phyloP scores from a whole-genome alignment of 1,139 yeast genomes.

The Meyerozyma smithsonii region DNA sequence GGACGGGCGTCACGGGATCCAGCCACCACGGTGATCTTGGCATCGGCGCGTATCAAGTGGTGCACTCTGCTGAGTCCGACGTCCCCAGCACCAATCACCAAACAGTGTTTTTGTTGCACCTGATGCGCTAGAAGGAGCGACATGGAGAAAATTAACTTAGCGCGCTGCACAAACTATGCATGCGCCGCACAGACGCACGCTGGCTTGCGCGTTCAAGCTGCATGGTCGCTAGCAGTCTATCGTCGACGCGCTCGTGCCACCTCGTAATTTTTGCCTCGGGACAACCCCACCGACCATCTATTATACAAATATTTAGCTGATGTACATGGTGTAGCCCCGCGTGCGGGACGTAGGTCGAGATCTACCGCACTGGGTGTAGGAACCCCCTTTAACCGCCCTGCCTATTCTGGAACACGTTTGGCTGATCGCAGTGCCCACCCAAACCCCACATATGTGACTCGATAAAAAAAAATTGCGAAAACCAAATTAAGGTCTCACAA shows the following conservation, averaged over 20 bases:
- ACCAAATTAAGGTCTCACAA: not conserved
- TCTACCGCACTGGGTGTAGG: too few relatives aligned
- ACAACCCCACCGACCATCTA: too few relatives aligned
- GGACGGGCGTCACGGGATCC: slow-evolving; percentile 40
- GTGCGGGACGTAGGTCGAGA: too few relatives aligned
- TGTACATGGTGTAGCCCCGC: too few relatives aligned
- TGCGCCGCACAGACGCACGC: too few relatives aligned
- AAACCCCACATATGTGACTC: slow-evolving; percentile 2
- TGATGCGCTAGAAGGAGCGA: slow-evolving; percentile 73
- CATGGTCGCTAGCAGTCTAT: not conserved
- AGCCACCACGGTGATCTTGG: slow-evolving; percentile 64
- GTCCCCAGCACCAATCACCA: slow-evolving; percentile 79
- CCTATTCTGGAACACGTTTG: not conserved
- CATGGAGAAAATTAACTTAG: too few relatives aligned
- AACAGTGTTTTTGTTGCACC: slow-evolving; percentile 56
- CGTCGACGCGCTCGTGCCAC: not conserved
- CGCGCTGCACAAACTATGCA: too few relatives aligned
- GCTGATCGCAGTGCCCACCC: slow-evolving; percentile 1
- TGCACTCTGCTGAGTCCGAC: slow-evolving; percentile 71
- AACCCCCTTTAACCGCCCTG: too few relatives aligned
- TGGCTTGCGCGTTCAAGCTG: not conserved
- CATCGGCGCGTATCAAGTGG: slow-evolving; percentile 65
- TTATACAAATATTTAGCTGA: too few relatives aligned
- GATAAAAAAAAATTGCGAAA: slow-evolving; percentile 3
- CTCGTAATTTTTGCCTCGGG: not conserved